phyloP scores from a whole-genome alignment of 164 flowering plant species.

The Stephania yunnanensis region DNA sequence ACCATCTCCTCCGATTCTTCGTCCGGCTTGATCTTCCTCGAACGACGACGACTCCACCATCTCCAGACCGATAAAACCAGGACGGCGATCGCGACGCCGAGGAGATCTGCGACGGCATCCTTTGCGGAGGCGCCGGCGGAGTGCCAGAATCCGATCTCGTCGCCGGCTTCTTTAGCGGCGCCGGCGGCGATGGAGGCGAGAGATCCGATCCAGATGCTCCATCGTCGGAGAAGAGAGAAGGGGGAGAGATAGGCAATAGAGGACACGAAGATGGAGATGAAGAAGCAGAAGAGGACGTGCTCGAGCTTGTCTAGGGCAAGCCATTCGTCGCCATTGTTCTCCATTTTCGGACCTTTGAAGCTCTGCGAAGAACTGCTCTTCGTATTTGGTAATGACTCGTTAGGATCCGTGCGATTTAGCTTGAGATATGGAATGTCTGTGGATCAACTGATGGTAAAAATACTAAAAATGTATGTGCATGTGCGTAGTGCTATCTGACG shows the following conservation, averaged over 20 bases:
- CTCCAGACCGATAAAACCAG: slow-evolving; percentile 24
- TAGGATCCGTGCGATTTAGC: no score
- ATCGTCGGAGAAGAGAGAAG: slow-evolving; percentile 47
- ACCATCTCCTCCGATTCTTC: slow-evolving; percentile 30
- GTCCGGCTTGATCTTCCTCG: slow-evolving; percentile 7
- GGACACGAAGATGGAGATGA: slow-evolving; percentile 43
- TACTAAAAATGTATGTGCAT: no score
- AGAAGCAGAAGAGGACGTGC: slow-evolving; percentile 77
- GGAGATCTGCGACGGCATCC: slow-evolving; percentile 62
- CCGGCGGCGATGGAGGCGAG: slow-evolving; percentile 57
- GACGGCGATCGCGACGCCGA: slow-evolving; percentile 54
- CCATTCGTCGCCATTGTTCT: slow-evolving; percentile 55
- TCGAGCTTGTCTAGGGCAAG: slow-evolving; percentile 74
- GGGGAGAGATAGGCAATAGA: slow-evolving; percentile 30
- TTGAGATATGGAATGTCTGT: no score
- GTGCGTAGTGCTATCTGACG: no score
- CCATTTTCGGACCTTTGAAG: slow-evolving; percentile 24
- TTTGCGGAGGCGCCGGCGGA: slow-evolving; percentile 80
- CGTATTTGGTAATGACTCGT: no score
- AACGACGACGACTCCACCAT: neutral
- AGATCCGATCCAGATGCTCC: slow-evolving; percentile 49
- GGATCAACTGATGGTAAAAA: no score
- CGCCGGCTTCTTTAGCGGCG: slow-evolving; percentile 84
- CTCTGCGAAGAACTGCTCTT: neutral
- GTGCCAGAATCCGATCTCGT: slow-evolving; percentile 60